A percentile compares a stretch with the other conserved stretches of the same genome.
These are phyloP conservation scores for Dalbergia oliveri DNA, from an alignment of 306 rosid species.

Conservation along the genomic window DNA sequence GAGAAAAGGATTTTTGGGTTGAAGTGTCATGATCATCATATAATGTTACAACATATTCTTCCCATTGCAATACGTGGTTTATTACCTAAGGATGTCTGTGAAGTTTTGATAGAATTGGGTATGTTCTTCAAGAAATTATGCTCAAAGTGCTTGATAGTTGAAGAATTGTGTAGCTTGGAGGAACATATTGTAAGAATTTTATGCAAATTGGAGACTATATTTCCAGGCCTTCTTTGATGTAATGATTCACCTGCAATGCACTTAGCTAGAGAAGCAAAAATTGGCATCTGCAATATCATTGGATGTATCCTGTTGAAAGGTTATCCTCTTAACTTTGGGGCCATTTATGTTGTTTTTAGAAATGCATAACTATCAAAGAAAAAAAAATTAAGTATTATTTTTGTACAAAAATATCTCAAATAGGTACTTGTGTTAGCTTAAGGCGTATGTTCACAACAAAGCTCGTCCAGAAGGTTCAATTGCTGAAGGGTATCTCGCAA, in stretches of 20 bases:
- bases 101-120: too few species aligned
- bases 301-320: slow-evolving; percentile 32
- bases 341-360: not conserved
- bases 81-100: too few species aligned
- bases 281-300: not conserved
- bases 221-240: not conserved
- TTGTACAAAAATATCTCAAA: too few species aligned
- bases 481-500: too few species aligned
- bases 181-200: too few species aligned
- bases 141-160: too few species aligned
- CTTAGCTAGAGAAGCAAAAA: not conserved
- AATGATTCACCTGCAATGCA: not conserved
- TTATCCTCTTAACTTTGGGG: not conserved
- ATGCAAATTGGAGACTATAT: not conserved
- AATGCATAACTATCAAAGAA: not conserved
- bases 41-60: too few species aligned
- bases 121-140: too few species aligned
- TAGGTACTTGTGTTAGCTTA: not conserved
- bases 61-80: too few species aligned
- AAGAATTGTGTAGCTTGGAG: not conserved
- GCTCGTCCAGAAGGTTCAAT: not conserved
- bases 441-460: not conserved
- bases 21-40: too few species aligned
- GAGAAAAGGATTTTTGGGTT: not conserved
- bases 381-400: too few species aligned